Percentiles rank a stretch among this genome's conserved stretches.
Conservation (phyloP, 345 rosid species). For the Viola odorata region DNA sequence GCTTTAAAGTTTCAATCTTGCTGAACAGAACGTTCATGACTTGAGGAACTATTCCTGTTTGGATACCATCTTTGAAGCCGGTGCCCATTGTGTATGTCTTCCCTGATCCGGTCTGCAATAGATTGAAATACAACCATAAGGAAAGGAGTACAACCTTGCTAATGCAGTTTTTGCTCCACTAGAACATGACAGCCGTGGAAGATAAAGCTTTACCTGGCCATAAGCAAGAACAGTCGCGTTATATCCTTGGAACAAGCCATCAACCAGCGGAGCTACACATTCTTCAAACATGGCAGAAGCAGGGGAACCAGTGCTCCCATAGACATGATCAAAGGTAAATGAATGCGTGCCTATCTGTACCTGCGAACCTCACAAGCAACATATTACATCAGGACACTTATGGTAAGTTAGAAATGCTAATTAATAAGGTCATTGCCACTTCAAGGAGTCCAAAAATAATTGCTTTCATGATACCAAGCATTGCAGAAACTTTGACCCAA, state of each 20-base stretch:
- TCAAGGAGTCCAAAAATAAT: too few species aligned
- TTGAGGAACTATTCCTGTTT: conserved; percentile 75
- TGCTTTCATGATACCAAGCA: not conserved
- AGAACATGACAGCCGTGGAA: conserved; percentile 6
- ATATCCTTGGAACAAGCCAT: conserved; percentile 97
- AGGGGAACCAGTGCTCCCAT: conserved; percentile 80
- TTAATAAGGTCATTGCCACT: too few species aligned
- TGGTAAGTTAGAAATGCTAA: too few species aligned
- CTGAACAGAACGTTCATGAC: conserved; percentile 82
- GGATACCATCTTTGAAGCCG: conserved; percentile 71
- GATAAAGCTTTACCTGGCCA: conserved; percentile 67
- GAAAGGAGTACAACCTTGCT: conserved; percentile 4
- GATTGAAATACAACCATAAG: conserved; percentile 14
- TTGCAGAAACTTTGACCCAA: conserved; percentile 1
- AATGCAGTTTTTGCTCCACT: not conserved
- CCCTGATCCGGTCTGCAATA: conserved; percentile 91
- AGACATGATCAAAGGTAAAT: conserved; percentile 95
- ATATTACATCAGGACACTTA: not conserved
- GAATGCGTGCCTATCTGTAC: conserved; percentile 95
- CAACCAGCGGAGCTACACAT: conserved; percentile 82
- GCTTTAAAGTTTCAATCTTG: conserved; percentile 72
- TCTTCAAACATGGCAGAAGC: conserved; percentile 84
- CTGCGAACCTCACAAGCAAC: conserved; percentile 31
- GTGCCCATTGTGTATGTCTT: conserved; percentile 99
- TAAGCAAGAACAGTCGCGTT: conserved; percentile 99